These are phyloP conservation scores for Chaetomidium leptoderma DNA, from an alignment of 495 filamentous ascomycete genomes.

Conservation along the genomic window DNA sequence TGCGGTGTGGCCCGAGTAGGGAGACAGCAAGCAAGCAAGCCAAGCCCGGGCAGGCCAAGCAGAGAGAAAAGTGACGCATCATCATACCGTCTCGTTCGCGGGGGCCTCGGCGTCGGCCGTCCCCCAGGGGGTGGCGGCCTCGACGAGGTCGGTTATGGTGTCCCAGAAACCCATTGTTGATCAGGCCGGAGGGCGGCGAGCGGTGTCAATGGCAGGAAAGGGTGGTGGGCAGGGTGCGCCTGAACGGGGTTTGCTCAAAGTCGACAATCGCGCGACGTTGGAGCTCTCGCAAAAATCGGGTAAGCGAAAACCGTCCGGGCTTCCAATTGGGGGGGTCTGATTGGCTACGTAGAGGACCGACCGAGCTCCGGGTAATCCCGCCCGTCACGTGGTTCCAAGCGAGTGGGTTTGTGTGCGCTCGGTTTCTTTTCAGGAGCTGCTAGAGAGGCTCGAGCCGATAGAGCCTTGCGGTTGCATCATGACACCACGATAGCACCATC, in stretches of 20 bases:
- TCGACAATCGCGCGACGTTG: conserved; percentile 35
- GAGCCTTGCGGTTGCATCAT: not conserved
- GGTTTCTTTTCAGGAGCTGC: not conserved
- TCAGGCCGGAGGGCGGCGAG: conserved; percentile 26
- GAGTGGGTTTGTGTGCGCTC: not conserved
- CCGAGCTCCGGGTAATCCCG: conserved; percentile 20
- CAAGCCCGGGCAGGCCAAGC: not conserved
- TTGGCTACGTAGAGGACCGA: conserved; percentile 31
- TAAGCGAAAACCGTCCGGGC: conserved; percentile 42
- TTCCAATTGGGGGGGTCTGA: conserved; percentile 43
- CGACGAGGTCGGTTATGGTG: conserved; percentile 49
- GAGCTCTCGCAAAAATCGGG: conserved; percentile 35
- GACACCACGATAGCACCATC: not conserved
- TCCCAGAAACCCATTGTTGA: conserved; percentile 56
- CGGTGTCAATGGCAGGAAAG: conserved; percentile 39
- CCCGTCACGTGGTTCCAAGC: conserved; percentile 15
- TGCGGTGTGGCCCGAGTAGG: not conserved
- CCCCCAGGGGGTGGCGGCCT: conserved; percentile 53
- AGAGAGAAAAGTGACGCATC: conserved; percentile 18
- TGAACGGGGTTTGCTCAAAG: conserved; percentile 29
- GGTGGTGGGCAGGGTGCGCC: conserved; percentile 24
- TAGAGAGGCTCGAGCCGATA: not conserved
- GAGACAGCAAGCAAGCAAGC: not conserved
- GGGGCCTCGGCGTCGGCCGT: conserved; percentile 54
- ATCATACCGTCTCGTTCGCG: conserved; percentile 27